phyloP scores from a whole-genome alignment of 2,329 filamentous ascomycete genomes.

The Hypoxylon sp. region DNA sequence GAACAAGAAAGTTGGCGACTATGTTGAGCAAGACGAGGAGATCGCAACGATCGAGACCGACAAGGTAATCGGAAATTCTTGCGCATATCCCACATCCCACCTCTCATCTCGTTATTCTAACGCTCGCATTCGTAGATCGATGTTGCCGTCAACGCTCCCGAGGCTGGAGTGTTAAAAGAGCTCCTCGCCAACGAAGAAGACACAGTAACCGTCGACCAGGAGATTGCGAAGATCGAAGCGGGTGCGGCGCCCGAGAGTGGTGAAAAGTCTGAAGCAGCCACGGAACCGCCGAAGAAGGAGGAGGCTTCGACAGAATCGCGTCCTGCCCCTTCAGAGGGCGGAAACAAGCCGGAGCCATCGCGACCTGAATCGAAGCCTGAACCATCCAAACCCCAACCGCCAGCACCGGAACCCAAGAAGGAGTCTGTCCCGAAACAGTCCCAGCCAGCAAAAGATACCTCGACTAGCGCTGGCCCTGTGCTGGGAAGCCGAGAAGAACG shows the following conservation, averaged over 20 bases:
- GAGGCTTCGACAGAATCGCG: conserved; percentile 49
- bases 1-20: conserved; percentile 92
- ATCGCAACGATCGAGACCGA: conserved; percentile 99
- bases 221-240: conserved; percentile 87
- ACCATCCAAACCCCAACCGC: conserved; percentile 55
- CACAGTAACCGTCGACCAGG: conserved; percentile 94
- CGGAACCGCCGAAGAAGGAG: conserved; percentile 71
- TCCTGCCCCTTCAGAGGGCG: conserved; percentile 62
- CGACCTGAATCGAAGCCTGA: conserved; percentile 59
- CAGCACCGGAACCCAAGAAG: conserved; percentile 59
- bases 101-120: conserved; percentile 22
- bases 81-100: conserved; percentile 1
- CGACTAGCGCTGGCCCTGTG: conserved; percentile 57
- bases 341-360: conserved; percentile 58
- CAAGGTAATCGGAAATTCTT: conserved; percentile 74
- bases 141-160: conserved; percentile 93
- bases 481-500: conserved; percentile 88
- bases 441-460: conserved; percentile 60
- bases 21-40: conserved; percentile 95
- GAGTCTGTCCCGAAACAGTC: conserved; percentile 56
- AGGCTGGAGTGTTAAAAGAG: conserved; percentile 92
- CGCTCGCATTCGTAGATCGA: conserved; percentile 77
- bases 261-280: conserved; percentile 71
- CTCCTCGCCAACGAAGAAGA: conserved; percentile 94
- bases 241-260: conserved; percentile 74